Evolutionary conservation across 176 grass and related monocot species (phyloP), one percentile per base, ranked within the genome.

Genomic region (Rhipidocladum racemiflorum): DNA sequence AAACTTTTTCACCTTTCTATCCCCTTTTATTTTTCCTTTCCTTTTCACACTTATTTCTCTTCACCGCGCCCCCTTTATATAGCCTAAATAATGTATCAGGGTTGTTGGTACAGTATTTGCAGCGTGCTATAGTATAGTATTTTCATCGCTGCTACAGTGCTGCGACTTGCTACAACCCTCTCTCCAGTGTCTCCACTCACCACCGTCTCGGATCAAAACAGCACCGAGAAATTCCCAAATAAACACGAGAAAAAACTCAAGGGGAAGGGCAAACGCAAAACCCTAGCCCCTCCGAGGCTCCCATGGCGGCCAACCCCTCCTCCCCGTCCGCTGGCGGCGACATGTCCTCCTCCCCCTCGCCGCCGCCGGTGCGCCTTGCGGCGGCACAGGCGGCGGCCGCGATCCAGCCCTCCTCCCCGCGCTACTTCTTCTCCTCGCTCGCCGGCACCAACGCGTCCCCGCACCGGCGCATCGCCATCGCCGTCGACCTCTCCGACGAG

Each of bases 401-500:
- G 79, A 92, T 92, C 77, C 91, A 89, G 60, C 87, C 91, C 24
- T 81, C 70, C 81, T 89, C 91, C 9, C 87, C 91, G 59, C 87
- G 84, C 66, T 89, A 64, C 71, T 89, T 92, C 87, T 90, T 93
- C 70, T 86, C 83, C 78, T 87, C 84, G 20, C 70, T 90, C 20
- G 74, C 86, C 36, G 63, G 77, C 65, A 40, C 9, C 80, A 61
- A 30, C 78, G 83, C 78, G 4, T 88, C 89, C 34, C 29, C 70
- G 6, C 89, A 97, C 61, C 91, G 94, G 24, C 87, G 91, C 81
- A 97, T 97, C 85, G 94, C 77, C 69, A 97, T 97, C 78, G 94
- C 91, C 40, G 94, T 97, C 65, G 94, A 97, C 51, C 94, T 97
- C 82, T 91, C 87, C 82, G 94, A 97, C 85, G 94, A 97, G 89